phyloP scores from a whole-genome alignment of 2,329 filamentous ascomycete species.

The Penicillium expansum region DNA sequence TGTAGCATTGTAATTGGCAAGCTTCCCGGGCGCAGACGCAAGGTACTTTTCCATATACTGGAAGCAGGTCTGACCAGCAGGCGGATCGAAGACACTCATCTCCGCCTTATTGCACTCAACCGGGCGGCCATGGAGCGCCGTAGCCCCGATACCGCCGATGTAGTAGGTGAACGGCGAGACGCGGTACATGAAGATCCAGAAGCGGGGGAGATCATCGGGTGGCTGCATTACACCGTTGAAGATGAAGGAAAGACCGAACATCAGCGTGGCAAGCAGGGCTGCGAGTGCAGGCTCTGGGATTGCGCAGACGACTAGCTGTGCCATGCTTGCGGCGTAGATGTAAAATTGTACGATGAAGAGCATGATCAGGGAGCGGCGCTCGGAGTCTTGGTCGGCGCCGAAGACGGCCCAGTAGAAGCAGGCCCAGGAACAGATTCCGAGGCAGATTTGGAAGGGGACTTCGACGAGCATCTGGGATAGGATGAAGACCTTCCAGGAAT shows the following conservation, averaged over 20 bases:
- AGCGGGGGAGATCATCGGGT: constrained; percentile 58
- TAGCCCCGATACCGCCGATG: constrained; percentile 62
- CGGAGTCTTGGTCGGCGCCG: constrained; percentile 10
- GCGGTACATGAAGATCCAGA: constrained; percentile 64
- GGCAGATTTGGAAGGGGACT: constrained; percentile 69
- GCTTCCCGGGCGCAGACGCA: constrained; percentile 48
- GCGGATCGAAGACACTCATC: constrained; percentile 62
- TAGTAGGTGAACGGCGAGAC: constrained; percentile 55
- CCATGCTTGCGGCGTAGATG: constrained; percentile 20
- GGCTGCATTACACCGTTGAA: constrained; percentile 59
- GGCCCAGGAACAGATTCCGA: constrained; percentile 21
- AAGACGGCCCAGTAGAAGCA: constrained; percentile 25
- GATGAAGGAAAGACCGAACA: constrained; percentile 19
- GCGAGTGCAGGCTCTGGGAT: constrained; percentile 15
- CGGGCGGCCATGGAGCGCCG: constrained; percentile 63
- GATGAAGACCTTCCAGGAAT: constrained; percentile 82
- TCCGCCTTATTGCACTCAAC: constrained; percentile 69
- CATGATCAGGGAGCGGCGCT: constrained; percentile 17
- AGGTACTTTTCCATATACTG: constrained; percentile 58
- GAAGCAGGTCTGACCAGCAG: constrained; percentile 54
- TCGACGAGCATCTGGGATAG: constrained; percentile 80
- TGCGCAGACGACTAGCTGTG: constrained; percentile 12
- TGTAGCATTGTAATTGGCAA: constrained; percentile 51
- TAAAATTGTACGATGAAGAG: constrained; percentile 24
- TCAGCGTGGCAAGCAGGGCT: constrained; percentile 18